Evolutionary conservation across 352 stramenopile genomes (phyloP).

Genomic region (Globisporangium acanthophoron): DNA sequence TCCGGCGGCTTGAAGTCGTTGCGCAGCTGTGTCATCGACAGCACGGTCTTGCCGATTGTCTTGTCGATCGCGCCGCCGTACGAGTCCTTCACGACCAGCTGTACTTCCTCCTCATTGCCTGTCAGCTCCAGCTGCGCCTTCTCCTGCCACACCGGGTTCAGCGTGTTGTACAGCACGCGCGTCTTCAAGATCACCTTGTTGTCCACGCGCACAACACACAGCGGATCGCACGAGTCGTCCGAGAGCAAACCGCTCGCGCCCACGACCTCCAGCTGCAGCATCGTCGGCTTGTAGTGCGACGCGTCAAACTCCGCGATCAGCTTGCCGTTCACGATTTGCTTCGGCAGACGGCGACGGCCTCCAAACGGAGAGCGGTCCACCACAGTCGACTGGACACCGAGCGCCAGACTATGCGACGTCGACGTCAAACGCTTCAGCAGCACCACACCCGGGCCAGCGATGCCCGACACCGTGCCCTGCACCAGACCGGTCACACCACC

Average conservation of each 20-base stretch:
- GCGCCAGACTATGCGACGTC: conserved; percentile 69
- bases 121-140: conserved; percentile 55
- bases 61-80: conserved; percentile 74
- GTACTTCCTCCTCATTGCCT: conserved; percentile 48
- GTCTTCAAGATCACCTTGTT: conserved; percentile 65
- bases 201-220: conserved; percentile 73
- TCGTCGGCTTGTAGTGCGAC: conserved; percentile 50
- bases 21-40: conserved; percentile 67
- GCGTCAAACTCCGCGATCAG: conserved; percentile 65
- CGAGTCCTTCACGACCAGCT: conserved; percentile 83
- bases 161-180: conserved; percentile 77
- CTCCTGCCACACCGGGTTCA: conserved; percentile 80
- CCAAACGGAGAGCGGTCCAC: conserved; percentile 77
- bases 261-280: conserved; percentile 64
- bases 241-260: conserved; percentile 64
- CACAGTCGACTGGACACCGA: conserved; percentile 76
- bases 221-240: conserved; percentile 70
- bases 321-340: conserved; percentile 61
- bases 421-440: conserved; percentile 81
- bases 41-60: conserved; percentile 70
- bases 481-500: conserved; percentile 74
- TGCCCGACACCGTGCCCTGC: conserved; percentile 70
- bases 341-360: conserved; percentile 59
- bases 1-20: conserved; percentile 74
- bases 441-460: conserved; percentile 75